Evolutionary conservation across 1,284 basidiomycete genomes (phyloP).

Genomic region (Cerrena zonata): DNA sequence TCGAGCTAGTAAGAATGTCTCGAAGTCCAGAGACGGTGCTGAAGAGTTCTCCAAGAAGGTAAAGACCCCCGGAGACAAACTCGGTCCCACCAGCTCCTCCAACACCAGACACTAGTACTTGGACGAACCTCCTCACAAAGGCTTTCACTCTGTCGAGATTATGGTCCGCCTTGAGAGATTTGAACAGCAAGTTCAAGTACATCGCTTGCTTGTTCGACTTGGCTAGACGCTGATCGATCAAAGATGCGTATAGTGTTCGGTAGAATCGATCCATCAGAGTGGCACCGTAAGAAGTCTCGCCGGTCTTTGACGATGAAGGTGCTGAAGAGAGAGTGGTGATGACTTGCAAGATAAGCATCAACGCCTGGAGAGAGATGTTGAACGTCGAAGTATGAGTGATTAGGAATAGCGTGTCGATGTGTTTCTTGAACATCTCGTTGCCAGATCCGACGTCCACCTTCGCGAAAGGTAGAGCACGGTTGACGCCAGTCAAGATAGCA

Average conservation of each 20-base stretch:
- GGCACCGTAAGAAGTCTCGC: slow-evolving; percentile 29
- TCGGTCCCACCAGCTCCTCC: slow-evolving; percentile 73
- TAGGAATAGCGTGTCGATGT: slow-evolving; percentile 90
- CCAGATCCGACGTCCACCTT: slow-evolving; percentile 57
- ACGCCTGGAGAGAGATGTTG: slow-evolving; percentile 92
- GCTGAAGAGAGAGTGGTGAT: slow-evolving; percentile 41
- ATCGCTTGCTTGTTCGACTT: slow-evolving; percentile 92
- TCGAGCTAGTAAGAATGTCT: slow-evolving; percentile 50
- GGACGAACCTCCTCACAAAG: slow-evolving; percentile 82
- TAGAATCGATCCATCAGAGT: slow-evolving; percentile 82
- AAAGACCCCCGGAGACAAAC: slow-evolving; percentile 86
- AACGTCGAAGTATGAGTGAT: slow-evolving; percentile 94
- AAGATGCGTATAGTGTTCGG: slow-evolving; percentile 83
- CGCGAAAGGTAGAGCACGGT: slow-evolving; percentile 91
- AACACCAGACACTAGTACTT: slow-evolving; percentile 67
- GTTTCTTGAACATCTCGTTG: slow-evolving; percentile 65
- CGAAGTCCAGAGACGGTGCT: slow-evolving; percentile 67
- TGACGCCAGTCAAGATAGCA: slow-evolving; percentile 90
- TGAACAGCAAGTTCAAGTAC: slow-evolving; percentile 95
- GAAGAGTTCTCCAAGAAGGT: slow-evolving; percentile 77
- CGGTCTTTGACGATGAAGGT: slow-evolving; percentile 31
- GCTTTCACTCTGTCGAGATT: slow-evolving; percentile 69
- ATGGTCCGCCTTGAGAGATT: slow-evolving; percentile 79
- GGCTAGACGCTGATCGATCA: slow-evolving; percentile 79
- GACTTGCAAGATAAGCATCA: slow-evolving; percentile 89